Evolutionary conservation across 176 grass and related monocot species (phyloP), one percentile per base, ranked within the genome.

Genomic region (Carex parvula): DNA sequence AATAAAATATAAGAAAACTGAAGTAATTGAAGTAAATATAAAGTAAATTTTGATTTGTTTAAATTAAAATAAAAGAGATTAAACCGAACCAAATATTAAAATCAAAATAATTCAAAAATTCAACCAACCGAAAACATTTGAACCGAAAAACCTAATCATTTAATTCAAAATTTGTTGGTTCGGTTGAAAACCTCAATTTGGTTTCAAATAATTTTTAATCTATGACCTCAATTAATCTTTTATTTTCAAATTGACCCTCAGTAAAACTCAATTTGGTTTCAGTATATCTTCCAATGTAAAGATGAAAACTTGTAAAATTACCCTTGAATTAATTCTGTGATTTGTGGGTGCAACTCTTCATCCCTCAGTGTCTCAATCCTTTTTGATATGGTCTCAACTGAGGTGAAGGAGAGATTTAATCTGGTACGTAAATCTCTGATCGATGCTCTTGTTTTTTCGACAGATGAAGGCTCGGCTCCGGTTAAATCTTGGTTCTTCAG

Each of bases 341-440:
- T 83, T 63, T 92, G 92, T 50, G 92, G 95, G 57, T 94, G 86
- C 39, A 98, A 84, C 87, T 98, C 95, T 60, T 90, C 84, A 58
- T 94, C 92, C 62, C 91, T 89, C 21, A 94, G 84, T 3, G 88
- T 87, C 48, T 86, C 64, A 21, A 98, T 90, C 78, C 95, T 67
- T 73, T 79, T 90, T 10, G 92, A 94, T 4, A 93, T 81, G 30
- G 87, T 88, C 73, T 93, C 81, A 16, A 93, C 88, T 37, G 92
- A 88, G 67, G 90, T 85, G 81, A 94, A 79, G 29, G 92, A 94
- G 89, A 98, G 87, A 84, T 88, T 84, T 44, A 98, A 87, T 87
- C 76, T 90, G 80, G 92, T 91, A 0, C 79, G 79, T 56, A 98
- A 88, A 85, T 94, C 95, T 90, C 95, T 88, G 52, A 98, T 85